phyloP scores from a whole-genome alignment of 2,329 filamentous ascomycete species.

The Dactylellina sp. region DNA sequence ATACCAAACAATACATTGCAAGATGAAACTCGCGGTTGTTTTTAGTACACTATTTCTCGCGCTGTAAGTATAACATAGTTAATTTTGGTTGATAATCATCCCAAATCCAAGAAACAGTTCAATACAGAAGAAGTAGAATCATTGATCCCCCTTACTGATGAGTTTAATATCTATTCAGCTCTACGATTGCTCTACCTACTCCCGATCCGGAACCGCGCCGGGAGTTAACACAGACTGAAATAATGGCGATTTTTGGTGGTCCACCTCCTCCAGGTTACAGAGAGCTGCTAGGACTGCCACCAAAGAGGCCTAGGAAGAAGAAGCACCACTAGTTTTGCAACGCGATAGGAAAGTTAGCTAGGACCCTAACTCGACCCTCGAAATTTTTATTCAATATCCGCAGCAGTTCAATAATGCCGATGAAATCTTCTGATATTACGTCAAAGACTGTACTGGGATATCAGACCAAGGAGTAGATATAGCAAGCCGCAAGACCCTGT shows the following conservation, averaged over 20 bases:
- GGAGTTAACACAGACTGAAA: background rate
- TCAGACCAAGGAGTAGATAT: too few species aligned
- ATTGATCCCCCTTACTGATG: background rate
- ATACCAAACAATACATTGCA: background rate
- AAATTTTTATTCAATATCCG: too few species aligned
- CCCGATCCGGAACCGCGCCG: background rate
- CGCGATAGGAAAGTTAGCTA: too few species aligned
- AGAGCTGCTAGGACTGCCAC: background rate
- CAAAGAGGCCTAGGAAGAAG: too few species aligned
- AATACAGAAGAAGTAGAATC: background rate
- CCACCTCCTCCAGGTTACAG: background rate
- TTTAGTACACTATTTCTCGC: background rate
- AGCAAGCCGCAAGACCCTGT: too few species aligned
- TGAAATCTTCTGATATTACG: too few species aligned
- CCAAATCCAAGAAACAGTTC: background rate
- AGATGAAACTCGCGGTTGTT: background rate
- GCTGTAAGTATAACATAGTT: background rate
- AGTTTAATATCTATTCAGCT: background rate
- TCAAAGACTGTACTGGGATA: too few species aligned
- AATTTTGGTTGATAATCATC: background rate
- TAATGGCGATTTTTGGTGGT: background rate
- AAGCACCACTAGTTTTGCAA: background rate
- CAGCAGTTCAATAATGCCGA: too few species aligned
- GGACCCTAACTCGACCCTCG: too few species aligned
- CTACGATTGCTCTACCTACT: background rate